Conservation (phyloP, 2,329 filamentous ascomycete genomes). For the Fonsecaea nubica region DNA sequence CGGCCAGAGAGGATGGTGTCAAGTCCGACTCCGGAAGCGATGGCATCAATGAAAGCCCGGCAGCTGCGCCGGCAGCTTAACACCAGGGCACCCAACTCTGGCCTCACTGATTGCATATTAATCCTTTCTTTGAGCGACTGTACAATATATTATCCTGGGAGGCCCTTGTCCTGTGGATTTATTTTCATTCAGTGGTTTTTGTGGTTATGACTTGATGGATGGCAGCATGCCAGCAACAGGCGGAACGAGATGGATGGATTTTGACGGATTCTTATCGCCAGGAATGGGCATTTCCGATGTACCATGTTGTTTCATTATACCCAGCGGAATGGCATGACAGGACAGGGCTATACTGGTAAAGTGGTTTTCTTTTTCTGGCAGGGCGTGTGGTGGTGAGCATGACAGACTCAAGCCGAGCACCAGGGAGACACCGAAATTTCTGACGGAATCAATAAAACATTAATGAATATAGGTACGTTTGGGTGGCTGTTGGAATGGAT, state of each 20-base stretch:
- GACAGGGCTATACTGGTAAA: slow-evolving; percentile 16
- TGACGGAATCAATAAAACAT: slow-evolving; percentile 13
- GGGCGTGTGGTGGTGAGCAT: slow-evolving; percentile 22
- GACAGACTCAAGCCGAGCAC: slow-evolving; percentile 24
- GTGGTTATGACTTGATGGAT: slow-evolving; percentile 33
- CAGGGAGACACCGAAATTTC: slow-evolving; percentile 17
- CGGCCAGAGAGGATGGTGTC: slow-evolving; percentile 31
- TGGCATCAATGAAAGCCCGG: slow-evolving; percentile 30
- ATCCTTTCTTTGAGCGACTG: slow-evolving; percentile 19
- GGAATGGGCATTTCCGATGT: slow-evolving; percentile 19
- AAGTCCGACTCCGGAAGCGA: slow-evolving; percentile 41
- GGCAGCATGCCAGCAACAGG: slow-evolving; percentile 25
- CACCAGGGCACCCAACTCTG: not conserved
- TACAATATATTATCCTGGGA: slow-evolving; percentile 28
- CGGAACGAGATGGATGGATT: slow-evolving; percentile 26
- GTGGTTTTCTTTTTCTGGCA: slow-evolving; percentile 9
- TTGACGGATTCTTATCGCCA: slow-evolving; percentile 22
- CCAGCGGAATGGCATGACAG: slow-evolving; percentile 30
- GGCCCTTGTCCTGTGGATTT: not conserved
- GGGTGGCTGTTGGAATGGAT: not conserved
- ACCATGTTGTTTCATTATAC: slow-evolving; percentile 34
- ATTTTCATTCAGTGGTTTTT: slow-evolving; percentile 3
- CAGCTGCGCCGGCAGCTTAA: slow-evolving; percentile 32
- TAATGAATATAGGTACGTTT: slow-evolving; percentile 31
- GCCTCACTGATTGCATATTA: not conserved